phyloP scores from a whole-genome alignment of 2,329 filamentous ascomycete genomes.

The Fusarium ambrosium region DNA sequence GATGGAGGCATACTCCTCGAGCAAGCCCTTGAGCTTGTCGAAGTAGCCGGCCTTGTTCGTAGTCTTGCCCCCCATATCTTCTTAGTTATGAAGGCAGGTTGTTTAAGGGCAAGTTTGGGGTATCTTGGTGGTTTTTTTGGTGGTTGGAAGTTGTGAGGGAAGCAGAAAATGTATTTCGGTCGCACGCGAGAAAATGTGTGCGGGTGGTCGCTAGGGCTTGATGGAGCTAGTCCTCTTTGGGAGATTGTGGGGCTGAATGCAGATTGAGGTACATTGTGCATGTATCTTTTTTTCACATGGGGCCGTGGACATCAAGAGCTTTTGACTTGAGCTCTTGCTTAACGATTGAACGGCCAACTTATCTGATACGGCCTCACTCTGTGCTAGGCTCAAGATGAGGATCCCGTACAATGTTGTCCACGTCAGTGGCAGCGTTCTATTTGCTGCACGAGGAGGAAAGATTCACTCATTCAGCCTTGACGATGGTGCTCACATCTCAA shows the following conservation, averaged over 20 bases:
- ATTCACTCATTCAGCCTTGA: slow-evolving; percentile 76
- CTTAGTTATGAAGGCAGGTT: slow-evolving; percentile 96
- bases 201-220: slow-evolving; percentile 55
- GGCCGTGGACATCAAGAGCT: slow-evolving; percentile 34
- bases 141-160: slow-evolving; percentile 38
- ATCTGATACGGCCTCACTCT: slow-evolving; percentile 1
- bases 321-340: slow-evolving; percentile 19
- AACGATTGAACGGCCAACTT: slow-evolving; percentile 20
- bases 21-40: slow-evolving; percentile 98
- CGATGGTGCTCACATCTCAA: slow-evolving; percentile 70
- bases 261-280: slow-evolving; percentile 47
- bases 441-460: slow-evolving; percentile 80
- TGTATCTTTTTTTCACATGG: slow-evolving; percentile 53
- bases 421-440: slow-evolving; percentile 68
- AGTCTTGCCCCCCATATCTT: slow-evolving; percentile 98
- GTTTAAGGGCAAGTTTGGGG: slow-evolving; percentile 84
- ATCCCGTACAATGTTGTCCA: slow-evolving; percentile 77
- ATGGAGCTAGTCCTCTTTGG: slow-evolving; percentile 45
- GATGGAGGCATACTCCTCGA: slow-evolving; percentile 96
- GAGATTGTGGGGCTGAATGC: slow-evolving; percentile 18
- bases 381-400: slow-evolving; percentile 53
- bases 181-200: slow-evolving; percentile 50
- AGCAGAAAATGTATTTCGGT: slow-evolving; percentile 42
- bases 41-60: slow-evolving; percentile 96
- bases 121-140: slow-evolving; percentile 45